Evolutionary conservation across 352 stramenopile genomes (phyloP), one percentile per base, ranked within the genome.

Genomic region (Phytophthora fragariae): DNA sequence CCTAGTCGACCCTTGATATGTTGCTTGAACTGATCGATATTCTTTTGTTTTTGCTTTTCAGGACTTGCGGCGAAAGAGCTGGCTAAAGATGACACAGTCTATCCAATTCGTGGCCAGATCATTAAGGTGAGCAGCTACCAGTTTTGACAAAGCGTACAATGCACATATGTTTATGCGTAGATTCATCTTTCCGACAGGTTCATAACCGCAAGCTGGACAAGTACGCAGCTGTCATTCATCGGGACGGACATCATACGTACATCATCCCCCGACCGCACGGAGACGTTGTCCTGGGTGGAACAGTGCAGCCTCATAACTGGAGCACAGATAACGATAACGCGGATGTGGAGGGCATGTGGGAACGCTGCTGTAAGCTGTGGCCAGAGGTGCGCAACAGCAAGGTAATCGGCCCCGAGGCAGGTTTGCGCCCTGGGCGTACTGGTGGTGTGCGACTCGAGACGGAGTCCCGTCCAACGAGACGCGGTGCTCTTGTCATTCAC

Each of bases 281-380:
- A 31, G 84, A 93, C 49, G 75, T 93, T 46, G 79, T 92, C 27
- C 61, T 93, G 10, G 86, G 86, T 17, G 86, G 86, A 44, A 93
- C 86, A 0, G 83, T 90, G 19, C 81, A 93, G 69, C 73, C 78
- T 2, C 72, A 92, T 72, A 89, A 92, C 64, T 89, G 81, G 81
- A 81, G 64, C 24, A 72, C 37, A 2, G 64, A 69, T 1, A 88
- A 73, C 68, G 62, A 90, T 57, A 74, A 81, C 0, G 39, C 53
- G 0, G 86, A 93, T 37, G 72, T 84, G 12, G 50, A 83, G 0
- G 81, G 71, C 47, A 83, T 92, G 14, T 90, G 80, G 74, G 78
- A 82, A 27, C 86, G 86, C 5, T 87, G 78, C 62, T 83, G 73
- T 11, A 24, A 52, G 0, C 63, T 90, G 29, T 76, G 79, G 44